Conservation (phyloP, 1,284 basidiomycete species). For the Cryptococcus sp. region DNA sequence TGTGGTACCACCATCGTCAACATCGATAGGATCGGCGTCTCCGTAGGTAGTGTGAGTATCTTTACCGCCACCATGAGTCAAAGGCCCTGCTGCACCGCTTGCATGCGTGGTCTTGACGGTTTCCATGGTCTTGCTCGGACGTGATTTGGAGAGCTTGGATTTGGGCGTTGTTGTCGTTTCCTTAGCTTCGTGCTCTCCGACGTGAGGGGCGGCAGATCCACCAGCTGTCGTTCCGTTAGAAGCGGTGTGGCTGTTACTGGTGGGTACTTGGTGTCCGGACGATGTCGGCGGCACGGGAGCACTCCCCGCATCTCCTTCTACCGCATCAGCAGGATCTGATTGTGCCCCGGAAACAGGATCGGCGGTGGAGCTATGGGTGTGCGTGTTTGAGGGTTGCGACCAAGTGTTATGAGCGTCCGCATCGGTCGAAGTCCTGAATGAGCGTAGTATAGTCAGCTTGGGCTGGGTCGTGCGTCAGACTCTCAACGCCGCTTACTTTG, state of each 20-base stretch:
- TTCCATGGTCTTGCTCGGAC: not conserved
- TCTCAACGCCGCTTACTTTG: conserved; percentile 20
- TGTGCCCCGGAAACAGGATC: not conserved
- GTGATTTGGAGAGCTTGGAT: not conserved
- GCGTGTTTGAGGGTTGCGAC: not conserved
- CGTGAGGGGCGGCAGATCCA: not conserved
- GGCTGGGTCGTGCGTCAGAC: not conserved
- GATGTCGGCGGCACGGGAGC: too few species aligned
- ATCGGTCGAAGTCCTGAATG: not conserved
- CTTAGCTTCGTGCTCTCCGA: not conserved
- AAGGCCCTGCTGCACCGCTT: conserved; percentile 4
- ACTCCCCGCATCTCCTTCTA: not conserved
- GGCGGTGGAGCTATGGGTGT: not conserved
- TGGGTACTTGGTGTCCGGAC: too few species aligned
- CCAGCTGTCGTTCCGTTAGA: too few species aligned
- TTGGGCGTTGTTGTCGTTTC: too few species aligned
- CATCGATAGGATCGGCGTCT: conserved; percentile 11
- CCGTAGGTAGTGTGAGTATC: conserved; percentile 16
- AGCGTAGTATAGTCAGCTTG: too few species aligned
- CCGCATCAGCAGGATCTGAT: not conserved
- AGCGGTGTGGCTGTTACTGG: too few species aligned
- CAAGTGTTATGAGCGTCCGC: not conserved
- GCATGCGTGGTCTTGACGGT: conserved; percentile 3
- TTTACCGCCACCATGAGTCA: conserved; percentile 9
- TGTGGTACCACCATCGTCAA: conserved; percentile 23